These are phyloP conservation scores for Calocybe indica DNA, from an alignment of 768 basidiomycete genomes.

Conservation along the genomic window DNA sequence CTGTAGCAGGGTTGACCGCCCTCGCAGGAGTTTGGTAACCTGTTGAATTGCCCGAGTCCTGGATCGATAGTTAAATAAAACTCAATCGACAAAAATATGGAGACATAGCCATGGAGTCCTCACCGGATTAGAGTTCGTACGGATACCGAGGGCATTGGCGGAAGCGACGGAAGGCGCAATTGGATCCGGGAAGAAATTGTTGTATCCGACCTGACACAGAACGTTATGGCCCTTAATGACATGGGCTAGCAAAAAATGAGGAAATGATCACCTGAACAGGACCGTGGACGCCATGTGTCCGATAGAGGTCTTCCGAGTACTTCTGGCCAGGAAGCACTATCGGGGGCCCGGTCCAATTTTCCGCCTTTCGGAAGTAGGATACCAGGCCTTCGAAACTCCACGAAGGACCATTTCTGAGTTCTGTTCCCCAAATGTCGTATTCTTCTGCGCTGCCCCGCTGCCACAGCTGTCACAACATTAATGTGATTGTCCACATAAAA, in stretches of 20 bases:
- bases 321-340: too few species aligned
- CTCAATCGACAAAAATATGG: too few species aligned
- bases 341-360: conserved; percentile 3
- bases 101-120: too few species aligned
- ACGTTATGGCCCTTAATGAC: too few species aligned
- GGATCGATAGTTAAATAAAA: conserved; percentile 8
- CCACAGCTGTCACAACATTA: too few species aligned
- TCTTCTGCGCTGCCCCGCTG: conserved; percentile 6
- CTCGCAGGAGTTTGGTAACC: conserved; percentile 10
- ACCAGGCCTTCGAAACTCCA: conserved; percentile 15
- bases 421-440: conserved; percentile 11
- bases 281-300: too few species aligned
- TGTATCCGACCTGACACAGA: not conserved
- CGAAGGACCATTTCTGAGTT: conserved; percentile 13
- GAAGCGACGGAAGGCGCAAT: conserved; percentile 1
- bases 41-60: conserved; percentile 6
- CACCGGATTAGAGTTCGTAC: too few species aligned
- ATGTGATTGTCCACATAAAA: too few species aligned
- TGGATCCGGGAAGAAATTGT: conserved; percentile 6
- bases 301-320: too few species aligned
- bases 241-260: too few species aligned
- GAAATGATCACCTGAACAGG: too few species aligned
- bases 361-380: conserved; percentile 14
- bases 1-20: conserved; percentile 9
- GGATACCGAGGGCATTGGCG: conserved; percentile 3